phyloP scores from a whole-genome alignment of 225 moss, liverwort and hornwort genomes.

The Straminergon stramineum region DNA sequence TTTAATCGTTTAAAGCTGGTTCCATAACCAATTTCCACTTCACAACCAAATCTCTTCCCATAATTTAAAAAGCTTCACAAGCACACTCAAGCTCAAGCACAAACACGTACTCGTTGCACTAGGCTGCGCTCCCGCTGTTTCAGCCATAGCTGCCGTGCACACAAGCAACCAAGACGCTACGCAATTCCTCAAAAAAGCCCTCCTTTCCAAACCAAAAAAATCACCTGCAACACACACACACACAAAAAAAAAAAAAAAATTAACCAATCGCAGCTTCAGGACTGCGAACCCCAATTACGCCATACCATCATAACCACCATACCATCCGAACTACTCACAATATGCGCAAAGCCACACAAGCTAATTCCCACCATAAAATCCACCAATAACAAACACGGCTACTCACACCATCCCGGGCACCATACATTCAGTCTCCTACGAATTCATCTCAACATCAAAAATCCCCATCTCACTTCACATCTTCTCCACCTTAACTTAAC shows the following conservation, averaged over 20 bases:
- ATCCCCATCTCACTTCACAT: background rate
- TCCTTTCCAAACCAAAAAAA: constrained; percentile 11
- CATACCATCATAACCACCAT: background rate
- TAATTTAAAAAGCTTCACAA: background rate
- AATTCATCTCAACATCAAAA: background rate
- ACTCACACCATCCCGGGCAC: background rate
- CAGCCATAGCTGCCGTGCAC: constrained; percentile 37
- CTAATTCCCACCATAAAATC: background rate
- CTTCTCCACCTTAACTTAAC: background rate
- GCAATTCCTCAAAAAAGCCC: constrained; percentile 14
- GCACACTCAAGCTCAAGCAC: background rate
- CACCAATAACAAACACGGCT: background rate
- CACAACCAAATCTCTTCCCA: background rate
- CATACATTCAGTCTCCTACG: background rate
- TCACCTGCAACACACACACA: background rate
- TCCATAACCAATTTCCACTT: background rate
- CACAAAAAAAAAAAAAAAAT: background rate
- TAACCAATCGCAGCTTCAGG: background rate
- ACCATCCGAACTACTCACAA: background rate
- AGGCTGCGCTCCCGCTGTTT: constrained; percentile 22
- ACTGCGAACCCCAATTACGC: background rate
- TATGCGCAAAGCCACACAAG: background rate
- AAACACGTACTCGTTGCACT: constrained; percentile 12
- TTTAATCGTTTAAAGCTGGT: background rate
- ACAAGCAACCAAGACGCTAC: constrained; percentile 27